Percentiles rank a stretch among this genome's conserved stretches.
Evolutionary conservation across 768 basidiomycete species (phyloP).

Genomic region (Termitomyces titanicus): DNA sequence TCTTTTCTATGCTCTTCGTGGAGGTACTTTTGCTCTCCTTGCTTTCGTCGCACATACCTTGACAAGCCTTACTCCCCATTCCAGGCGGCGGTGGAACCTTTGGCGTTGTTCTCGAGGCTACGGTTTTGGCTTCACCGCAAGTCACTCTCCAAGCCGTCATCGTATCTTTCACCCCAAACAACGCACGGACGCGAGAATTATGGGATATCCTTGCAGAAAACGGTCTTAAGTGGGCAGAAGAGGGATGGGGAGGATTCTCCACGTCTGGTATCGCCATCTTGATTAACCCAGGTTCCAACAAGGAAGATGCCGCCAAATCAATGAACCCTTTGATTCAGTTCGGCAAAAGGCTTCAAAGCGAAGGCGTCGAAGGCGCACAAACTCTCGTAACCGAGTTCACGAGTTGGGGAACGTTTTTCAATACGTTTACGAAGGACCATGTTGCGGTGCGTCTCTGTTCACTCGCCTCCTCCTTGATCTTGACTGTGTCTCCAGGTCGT

Average conservation of each 20-base stretch:
- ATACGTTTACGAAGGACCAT: slow-evolving; percentile 11
- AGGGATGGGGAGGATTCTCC: slow-evolving; percentile 48
- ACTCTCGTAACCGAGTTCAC: slow-evolving; percentile 36
- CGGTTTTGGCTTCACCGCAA: slow-evolving; percentile 34
- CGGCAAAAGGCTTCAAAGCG: slow-evolving; percentile 23
- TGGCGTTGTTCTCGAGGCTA: slow-evolving; percentile 37
- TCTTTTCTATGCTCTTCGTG: slow-evolving; percentile 51
- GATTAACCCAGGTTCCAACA: slow-evolving; percentile 39
- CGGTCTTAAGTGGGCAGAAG: slow-evolving; percentile 36
- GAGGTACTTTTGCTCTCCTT: slow-evolving; percentile 23
- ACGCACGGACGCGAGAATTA: slow-evolving; percentile 25
- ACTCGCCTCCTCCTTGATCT: background rate
- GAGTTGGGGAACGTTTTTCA: slow-evolving; percentile 37
- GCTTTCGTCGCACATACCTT: background rate
- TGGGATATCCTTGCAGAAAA: slow-evolving; percentile 37
- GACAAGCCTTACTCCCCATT: background rate
- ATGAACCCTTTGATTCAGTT: slow-evolving; percentile 38
- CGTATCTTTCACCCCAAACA: slow-evolving; percentile 23
- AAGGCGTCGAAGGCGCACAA: slow-evolving; percentile 21
- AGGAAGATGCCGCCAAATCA: slow-evolving; percentile 34
- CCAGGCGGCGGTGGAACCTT: slow-evolving; percentile 45
- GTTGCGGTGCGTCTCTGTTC: slow-evolving; percentile 27
- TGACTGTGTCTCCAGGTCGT: slow-evolving; percentile 25
- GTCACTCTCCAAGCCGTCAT: slow-evolving; percentile 35
- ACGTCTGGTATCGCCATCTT: slow-evolving; percentile 33